Conservation (phyloP, 306 rosid genomes). For the Cucurbita moschata region DNA sequence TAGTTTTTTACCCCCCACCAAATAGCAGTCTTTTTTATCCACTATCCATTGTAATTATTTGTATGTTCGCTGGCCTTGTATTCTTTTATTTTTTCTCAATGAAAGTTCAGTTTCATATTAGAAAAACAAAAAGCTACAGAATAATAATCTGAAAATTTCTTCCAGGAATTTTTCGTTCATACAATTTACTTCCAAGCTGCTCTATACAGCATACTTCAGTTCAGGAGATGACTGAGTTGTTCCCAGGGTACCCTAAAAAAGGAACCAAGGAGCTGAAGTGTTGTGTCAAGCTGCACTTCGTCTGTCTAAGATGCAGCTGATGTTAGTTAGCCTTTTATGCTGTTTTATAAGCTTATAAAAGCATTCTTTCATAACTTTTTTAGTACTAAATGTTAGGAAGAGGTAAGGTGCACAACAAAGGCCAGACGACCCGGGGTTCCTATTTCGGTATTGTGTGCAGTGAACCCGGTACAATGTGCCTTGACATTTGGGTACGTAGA, state of each 20-base stretch:
- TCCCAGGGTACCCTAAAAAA: conserved; percentile 18
- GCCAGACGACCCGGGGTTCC: conserved; percentile 59
- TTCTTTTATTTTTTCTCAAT: too few relatives aligned
- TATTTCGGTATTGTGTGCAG: conserved; percentile 14
- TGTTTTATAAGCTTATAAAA: background rate
- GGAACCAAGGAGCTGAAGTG: conserved; percentile 58
- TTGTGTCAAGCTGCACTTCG: conserved; percentile 21
- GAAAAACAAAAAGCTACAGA: too few relatives aligned
- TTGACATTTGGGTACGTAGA: conserved; percentile 52
- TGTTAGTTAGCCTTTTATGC: background rate
- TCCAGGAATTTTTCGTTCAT: background rate
- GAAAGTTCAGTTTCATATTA: too few relatives aligned
- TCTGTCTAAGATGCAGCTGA: background rate
- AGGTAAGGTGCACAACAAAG: conserved; percentile 71
- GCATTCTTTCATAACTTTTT: background rate
- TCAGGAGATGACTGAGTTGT: conserved; percentile 19
- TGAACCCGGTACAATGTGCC: background rate
- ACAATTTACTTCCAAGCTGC: background rate
- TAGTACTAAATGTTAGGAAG: conserved; percentile 31
- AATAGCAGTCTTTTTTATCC: background rate
- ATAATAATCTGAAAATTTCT: background rate
- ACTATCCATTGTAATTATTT: background rate
- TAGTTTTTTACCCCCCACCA: background rate
- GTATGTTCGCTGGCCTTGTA: background rate
- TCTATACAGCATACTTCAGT: background rate